phyloP scores from a whole-genome alignment of 2,329 filamentous ascomycete species.

The Dothistroma septosporum region DNA sequence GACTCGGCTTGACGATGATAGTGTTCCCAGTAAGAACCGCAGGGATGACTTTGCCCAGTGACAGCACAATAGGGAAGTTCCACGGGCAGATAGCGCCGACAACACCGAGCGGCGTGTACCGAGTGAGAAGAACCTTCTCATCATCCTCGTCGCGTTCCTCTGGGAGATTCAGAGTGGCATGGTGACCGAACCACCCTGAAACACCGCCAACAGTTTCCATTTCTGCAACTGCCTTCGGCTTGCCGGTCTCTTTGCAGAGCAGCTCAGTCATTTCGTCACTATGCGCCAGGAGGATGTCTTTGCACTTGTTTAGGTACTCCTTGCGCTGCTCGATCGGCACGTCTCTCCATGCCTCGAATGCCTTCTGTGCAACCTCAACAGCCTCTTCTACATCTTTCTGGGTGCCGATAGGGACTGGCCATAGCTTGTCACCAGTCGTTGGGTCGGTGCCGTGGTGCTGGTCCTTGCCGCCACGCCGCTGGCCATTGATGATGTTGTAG shows the following conservation, averaged over 20 bases:
- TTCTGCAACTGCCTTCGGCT: slow-evolving; percentile 41
- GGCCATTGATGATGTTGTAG: slow-evolving; percentile 39
- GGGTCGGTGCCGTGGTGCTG: slow-evolving; percentile 36
- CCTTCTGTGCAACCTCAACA: slow-evolving; percentile 35
- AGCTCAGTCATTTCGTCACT: slow-evolving; percentile 36
- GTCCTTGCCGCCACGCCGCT: slow-evolving; percentile 30
- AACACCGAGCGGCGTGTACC: slow-evolving; percentile 47
- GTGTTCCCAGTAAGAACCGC: slow-evolving; percentile 51
- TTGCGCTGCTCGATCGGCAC: slow-evolving; percentile 36
- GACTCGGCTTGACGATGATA: slow-evolving; percentile 40
- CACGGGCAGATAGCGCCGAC: slow-evolving; percentile 46
- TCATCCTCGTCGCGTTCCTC: slow-evolving; percentile 44
- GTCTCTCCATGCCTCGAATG: slow-evolving; percentile 35
- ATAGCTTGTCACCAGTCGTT: slow-evolving; percentile 36
- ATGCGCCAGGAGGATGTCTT: slow-evolving; percentile 33
- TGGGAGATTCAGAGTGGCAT: slow-evolving; percentile 35
- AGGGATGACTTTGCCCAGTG: slow-evolving; percentile 53
- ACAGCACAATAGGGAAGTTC: slow-evolving; percentile 53
- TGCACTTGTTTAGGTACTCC: slow-evolving; percentile 34
- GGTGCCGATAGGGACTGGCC: slow-evolving; percentile 36
- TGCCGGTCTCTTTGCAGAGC: slow-evolving; percentile 38
- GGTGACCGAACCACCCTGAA: slow-evolving; percentile 37
- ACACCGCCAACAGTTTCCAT: slow-evolving; percentile 38
- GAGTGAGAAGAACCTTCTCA: slow-evolving; percentile 45
- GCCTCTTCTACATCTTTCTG: slow-evolving; percentile 39